phyloP scores from a whole-genome alignment of 1,139 yeast genomes.

The Kodamaea fungicola region DNA sequence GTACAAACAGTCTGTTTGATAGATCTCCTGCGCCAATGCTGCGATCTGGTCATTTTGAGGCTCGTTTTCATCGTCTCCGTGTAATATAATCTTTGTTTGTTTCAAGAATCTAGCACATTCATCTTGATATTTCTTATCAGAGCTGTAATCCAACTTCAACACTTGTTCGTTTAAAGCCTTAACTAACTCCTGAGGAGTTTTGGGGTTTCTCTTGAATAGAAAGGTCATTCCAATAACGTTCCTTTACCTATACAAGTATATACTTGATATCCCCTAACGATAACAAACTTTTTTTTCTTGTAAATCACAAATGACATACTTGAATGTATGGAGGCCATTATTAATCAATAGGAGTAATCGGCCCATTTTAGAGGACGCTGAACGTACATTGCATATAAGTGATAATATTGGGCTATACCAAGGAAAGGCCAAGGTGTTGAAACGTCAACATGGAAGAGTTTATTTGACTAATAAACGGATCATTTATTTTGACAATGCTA shows the following conservation, averaged over 20 bases:
- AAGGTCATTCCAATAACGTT: constrained; percentile 61
- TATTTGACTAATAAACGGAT: constrained; percentile 74
- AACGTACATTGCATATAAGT: constrained; percentile 44
- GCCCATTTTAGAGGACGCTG: constrained; percentile 40
- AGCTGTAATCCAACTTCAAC: constrained; percentile 53
- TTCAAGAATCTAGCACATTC: constrained; percentile 68
- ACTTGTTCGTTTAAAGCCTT: constrained; percentile 73
- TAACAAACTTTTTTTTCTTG: neutral
- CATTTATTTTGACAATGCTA: constrained; percentile 62
- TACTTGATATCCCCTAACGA: too few relatives aligned
- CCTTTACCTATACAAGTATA: neutral
- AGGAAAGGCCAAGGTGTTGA: constrained; percentile 59
- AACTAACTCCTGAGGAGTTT: constrained; percentile 82
- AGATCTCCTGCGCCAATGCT: constrained; percentile 69
- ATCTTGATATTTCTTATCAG: constrained; percentile 67
- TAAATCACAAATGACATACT: neutral
- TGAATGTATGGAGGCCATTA: constrained; percentile 34
- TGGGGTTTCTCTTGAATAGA: constrained; percentile 87
- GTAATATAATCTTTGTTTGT: constrained; percentile 64
- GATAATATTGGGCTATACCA: constrained; percentile 67
- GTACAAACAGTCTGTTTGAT: constrained; percentile 66
- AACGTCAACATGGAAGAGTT: constrained; percentile 71
- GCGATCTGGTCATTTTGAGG: constrained; percentile 79
- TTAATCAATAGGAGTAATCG: constrained; percentile 44
- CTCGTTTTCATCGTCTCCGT: constrained; percentile 69